These are phyloP conservation scores for Komagataella populi DNA, from an alignment of 805 yeast species.

Conservation along the genomic window DNA sequence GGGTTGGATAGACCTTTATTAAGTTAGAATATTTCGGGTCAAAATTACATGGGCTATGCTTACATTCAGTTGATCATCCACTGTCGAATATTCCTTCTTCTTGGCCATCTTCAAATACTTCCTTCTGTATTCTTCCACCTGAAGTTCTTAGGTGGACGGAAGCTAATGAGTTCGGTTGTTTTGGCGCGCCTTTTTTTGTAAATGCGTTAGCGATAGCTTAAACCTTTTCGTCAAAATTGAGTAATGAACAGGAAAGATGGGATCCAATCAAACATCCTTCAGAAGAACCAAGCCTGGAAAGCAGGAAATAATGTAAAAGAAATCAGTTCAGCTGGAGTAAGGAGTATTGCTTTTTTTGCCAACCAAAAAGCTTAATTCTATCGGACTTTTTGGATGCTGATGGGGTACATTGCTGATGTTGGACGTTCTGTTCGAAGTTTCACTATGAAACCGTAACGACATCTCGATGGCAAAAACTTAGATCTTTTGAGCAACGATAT, in stretches of 20 bases:
- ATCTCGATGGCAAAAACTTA: too few relatives aligned
- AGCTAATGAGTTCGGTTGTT: not conserved
- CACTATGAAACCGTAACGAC: not conserved
- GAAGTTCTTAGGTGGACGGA: not conserved
- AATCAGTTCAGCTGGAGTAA: too few relatives aligned
- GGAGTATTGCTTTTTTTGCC: too few relatives aligned
- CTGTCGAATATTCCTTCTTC: not conserved
- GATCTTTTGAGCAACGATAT: not conserved
- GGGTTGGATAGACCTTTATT: not conserved
- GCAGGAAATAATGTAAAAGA: not conserved
- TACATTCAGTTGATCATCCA: not conserved
- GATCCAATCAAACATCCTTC: not conserved
- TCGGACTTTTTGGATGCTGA: not conserved
- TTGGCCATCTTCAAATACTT: not conserved
- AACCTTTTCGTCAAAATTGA: not conserved
- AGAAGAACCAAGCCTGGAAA: not conserved
- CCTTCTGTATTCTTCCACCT: not conserved
- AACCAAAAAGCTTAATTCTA: not conserved
- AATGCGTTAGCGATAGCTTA: not conserved
- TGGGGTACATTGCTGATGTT: not conserved
- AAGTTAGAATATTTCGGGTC: not conserved
- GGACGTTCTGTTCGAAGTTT: not conserved
- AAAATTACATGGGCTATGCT: not conserved
- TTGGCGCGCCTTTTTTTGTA: not conserved
- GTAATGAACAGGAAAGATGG: not conserved